Conservation (phyloP, 352 stramenopile species). For the Pythium insidiosum region DNA sequence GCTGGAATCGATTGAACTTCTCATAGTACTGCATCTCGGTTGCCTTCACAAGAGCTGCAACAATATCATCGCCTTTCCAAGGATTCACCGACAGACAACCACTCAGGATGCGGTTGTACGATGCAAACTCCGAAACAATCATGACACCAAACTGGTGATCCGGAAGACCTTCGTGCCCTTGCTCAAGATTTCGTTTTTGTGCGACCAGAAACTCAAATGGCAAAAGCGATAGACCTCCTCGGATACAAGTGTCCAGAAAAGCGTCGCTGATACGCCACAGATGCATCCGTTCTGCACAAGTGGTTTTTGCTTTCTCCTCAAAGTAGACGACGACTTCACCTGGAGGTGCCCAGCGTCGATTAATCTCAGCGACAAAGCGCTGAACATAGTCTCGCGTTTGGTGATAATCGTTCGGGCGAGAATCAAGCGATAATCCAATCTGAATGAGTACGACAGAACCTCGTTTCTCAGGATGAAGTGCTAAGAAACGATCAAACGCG, state of each 20-base stretch:
- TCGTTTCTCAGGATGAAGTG: constrained; percentile 66
- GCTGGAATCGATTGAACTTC: constrained; percentile 55
- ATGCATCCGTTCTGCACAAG: constrained; percentile 56
- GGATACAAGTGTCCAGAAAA: constrained; percentile 63
- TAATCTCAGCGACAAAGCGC: constrained; percentile 89
- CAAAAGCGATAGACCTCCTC: constrained; percentile 56
- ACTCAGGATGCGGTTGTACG: constrained; percentile 93
- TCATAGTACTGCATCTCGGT: constrained; percentile 75
- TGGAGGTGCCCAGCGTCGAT: constrained; percentile 61
- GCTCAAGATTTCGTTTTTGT: constrained; percentile 41
- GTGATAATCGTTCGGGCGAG: constrained; percentile 89
- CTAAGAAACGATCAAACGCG: constrained; percentile 93
- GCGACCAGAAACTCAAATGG: constrained; percentile 75
- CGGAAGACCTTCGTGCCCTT: constrained; percentile 14
- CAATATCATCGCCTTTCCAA: constrained; percentile 92
- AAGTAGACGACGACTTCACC: constrained; percentile 63
- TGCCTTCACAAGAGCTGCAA: constrained; percentile 49
- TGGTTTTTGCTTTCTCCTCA: constrained; percentile 57
- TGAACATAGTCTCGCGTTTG: constrained; percentile 89
- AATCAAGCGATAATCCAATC: constrained; percentile 64
- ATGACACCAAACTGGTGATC: constrained; percentile 70
- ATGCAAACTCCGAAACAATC: constrained; percentile 96
- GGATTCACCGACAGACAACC: constrained; percentile 97
- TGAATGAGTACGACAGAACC: constrained; percentile 71
- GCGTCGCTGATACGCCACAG: constrained; percentile 64